phyloP scores from a whole-genome alignment of 108 stramenopile genomes.

The Bacterosira constricta region DNA sequence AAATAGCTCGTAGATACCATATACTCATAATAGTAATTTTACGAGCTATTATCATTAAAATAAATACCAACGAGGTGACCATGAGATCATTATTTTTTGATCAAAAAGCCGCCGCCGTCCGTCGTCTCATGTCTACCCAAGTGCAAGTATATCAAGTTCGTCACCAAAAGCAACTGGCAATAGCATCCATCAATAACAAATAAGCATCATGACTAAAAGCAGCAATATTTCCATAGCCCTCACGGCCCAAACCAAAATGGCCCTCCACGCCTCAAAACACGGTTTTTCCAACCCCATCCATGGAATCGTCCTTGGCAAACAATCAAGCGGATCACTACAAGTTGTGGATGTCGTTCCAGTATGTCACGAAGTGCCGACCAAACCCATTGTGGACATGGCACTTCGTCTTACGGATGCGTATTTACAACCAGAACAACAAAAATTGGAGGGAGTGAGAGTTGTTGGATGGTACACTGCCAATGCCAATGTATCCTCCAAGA shows the following conservation, averaged over 20 bases:
- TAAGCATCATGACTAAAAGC: not conserved
- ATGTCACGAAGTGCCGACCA: constrained; percentile 78
- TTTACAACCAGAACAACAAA: not conserved
- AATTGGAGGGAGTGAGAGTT: constrained; percentile 18
- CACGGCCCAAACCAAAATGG: constrained; percentile 51
- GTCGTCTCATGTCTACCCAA: too few species aligned
- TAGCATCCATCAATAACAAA: too few species aligned
- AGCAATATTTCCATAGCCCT: constrained; percentile 13
- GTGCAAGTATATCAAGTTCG: too few species aligned
- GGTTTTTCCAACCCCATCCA: constrained; percentile 48
- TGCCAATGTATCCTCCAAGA: constrained; percentile 14
- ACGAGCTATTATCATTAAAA: too few species aligned
- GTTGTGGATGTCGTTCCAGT: constrained; percentile 64
- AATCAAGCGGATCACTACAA: not conserved
- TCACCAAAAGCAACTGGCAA: too few species aligned
- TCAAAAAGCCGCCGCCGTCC: too few species aligned
- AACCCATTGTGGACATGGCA: constrained; percentile 67
- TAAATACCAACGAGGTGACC: too few species aligned
- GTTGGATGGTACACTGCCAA: constrained; percentile 81
- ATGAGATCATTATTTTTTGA: too few species aligned
- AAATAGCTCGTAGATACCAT: too few species aligned
- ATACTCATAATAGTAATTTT: too few species aligned
- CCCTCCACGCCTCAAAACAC: constrained; percentile 59
- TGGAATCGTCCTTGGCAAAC: constrained; percentile 63
- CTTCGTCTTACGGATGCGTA: constrained; percentile 46